Conservation (phyloP, 2,329 filamentous ascomycete species). For the Trichoderma cornu-damae region DNA sequence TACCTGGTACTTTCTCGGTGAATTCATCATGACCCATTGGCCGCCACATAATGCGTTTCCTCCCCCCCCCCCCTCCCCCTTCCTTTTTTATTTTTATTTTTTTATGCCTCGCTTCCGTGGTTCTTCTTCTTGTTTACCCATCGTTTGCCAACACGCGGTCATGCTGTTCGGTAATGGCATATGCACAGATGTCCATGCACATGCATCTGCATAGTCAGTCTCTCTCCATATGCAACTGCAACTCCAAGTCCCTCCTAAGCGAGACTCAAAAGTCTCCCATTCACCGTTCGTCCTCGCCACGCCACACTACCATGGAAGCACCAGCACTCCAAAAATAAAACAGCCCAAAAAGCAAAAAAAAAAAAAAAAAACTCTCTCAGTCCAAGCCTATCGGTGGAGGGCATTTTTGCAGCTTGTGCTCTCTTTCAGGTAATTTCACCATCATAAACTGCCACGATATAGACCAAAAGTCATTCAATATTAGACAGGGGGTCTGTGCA, state of each 20-base stretch:
- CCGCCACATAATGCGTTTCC: background rate
- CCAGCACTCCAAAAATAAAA: background rate
- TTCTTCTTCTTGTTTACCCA: background rate
- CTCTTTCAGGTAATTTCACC: background rate
- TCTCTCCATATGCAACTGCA: background rate
- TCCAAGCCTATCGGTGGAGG: no score
- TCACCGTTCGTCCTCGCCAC: background rate
- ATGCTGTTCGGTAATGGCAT: background rate
- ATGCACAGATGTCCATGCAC: background rate
- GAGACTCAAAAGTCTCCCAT: background rate
- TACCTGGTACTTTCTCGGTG: background rate
- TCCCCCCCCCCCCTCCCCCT: background rate
- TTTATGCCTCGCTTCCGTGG: no score
- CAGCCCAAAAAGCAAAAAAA: background rate
- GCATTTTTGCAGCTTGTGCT: background rate
- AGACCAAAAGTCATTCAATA: background rate
- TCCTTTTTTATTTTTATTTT: background rate
- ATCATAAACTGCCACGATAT: background rate
- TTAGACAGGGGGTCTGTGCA: background rate
- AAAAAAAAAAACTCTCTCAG: no score
- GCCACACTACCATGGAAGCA: background rate
- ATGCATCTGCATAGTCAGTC: background rate
- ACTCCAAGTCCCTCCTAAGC: background rate
- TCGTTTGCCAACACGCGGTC: background rate
- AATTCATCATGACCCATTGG: background rate